Evolutionary conservation across 1,284 basidiomycete species (phyloP).

Genomic region (Trichosporon sp.): DNA sequence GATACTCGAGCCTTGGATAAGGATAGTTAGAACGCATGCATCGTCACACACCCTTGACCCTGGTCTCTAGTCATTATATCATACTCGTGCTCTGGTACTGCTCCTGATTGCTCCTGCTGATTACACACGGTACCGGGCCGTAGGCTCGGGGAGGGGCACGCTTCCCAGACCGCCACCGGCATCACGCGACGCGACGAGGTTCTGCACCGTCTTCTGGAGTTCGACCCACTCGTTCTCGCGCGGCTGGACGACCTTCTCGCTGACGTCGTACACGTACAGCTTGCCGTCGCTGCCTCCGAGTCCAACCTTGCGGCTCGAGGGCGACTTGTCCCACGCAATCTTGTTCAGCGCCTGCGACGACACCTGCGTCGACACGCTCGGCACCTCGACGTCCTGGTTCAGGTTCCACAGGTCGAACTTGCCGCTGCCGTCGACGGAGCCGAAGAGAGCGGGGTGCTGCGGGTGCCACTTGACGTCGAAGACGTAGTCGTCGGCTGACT

Average conservation of each 20-base stretch:
- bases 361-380: conserved; percentile 48
- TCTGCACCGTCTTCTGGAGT: conserved; percentile 72
- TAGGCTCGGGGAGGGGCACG: conserved; percentile 11
- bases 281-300: conserved; percentile 89
- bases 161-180: conserved; percentile 17
- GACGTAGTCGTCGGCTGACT: conserved; percentile 97
- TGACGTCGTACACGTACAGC: conserved; percentile 90
- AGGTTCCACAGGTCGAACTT: conserved; percentile 97
- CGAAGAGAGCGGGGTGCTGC: conserved; percentile 89
- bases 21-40: conserved; percentile 18
- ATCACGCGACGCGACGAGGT: conserved; percentile 32
- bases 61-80: conserved; percentile 3
- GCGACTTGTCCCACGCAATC: conserved; percentile 87
- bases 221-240: conserved; percentile 87
- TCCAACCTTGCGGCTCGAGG: conserved; percentile 71
- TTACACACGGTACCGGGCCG: conserved; percentile 10
- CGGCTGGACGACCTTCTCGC: conserved; percentile 75
- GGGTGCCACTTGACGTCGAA: conserved; percentile 99
- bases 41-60: conserved; percentile 3
- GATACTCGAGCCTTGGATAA: conserved; percentile 39
- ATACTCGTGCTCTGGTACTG: background rate
- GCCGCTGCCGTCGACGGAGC: conserved; percentile 88
- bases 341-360: conserved; percentile 88
- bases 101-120: background rate
- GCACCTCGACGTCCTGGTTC: conserved; percentile 82